Evolutionary conservation across 2,329 filamentous ascomycete genomes (phyloP).

Genomic region (Aureobasidium pullulans): DNA sequence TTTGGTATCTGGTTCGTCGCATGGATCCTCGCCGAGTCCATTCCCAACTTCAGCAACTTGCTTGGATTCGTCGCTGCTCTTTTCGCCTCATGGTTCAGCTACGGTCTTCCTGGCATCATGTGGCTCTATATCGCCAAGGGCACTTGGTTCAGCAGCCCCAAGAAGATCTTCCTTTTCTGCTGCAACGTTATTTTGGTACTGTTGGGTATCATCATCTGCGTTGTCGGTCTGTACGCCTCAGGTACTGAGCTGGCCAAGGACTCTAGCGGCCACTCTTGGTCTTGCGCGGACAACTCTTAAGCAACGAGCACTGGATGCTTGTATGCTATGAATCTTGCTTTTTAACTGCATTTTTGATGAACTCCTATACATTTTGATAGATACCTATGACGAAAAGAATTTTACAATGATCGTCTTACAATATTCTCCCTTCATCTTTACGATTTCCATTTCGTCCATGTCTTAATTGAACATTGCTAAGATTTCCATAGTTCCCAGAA

Average conservation of each 20-base stretch:
- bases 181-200: constrained; percentile 35
- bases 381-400: constrained; percentile 9
- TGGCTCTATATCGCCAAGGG: constrained; percentile 39
- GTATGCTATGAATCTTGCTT: constrained; percentile 8
- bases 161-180: constrained; percentile 34
- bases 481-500: background rate
- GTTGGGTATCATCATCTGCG: constrained; percentile 24
- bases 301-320: constrained; percentile 6
- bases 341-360: background rate
- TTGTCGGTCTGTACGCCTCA: constrained; percentile 21
- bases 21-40: constrained; percentile 56
- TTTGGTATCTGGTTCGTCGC: constrained; percentile 52
- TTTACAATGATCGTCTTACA: background rate
- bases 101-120: constrained; percentile 19
- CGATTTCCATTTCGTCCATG: background rate
- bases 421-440: background rate
- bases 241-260: constrained; percentile 8
- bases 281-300: constrained; percentile 13
- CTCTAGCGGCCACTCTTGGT: constrained; percentile 2
- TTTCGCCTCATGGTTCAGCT: constrained; percentile 57
- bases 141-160: constrained; percentile 32
- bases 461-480: background rate
- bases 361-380: constrained; percentile 2
- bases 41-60: constrained; percentile 16
- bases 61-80: constrained; percentile 41